Conservation (phyloP, 2,329 filamentous ascomycete species). For the Hortaea sp. region DNA sequence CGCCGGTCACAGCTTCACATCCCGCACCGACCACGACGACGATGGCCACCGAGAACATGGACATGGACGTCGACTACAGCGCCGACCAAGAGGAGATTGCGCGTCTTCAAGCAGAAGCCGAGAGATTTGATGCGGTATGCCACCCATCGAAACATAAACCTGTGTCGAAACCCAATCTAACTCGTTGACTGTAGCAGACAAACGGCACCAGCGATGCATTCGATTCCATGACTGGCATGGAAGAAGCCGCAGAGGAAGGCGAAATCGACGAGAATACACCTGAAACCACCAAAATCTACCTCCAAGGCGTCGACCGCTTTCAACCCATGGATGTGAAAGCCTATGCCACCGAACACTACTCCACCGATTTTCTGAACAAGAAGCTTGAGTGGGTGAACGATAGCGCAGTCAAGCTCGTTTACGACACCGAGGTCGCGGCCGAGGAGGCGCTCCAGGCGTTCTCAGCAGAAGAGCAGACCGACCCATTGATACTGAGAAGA, state of each 20-base stretch:
- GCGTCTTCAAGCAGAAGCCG: constrained; percentile 21
- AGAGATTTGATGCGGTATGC: constrained; percentile 17
- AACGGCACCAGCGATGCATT: constrained; percentile 9
- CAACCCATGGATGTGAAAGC: constrained; percentile 69
- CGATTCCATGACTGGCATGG: constrained; percentile 18
- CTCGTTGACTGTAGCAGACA: constrained; percentile 10
- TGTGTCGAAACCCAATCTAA: constrained; percentile 5
- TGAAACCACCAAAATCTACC: constrained; percentile 57
- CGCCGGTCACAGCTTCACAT: not conserved
- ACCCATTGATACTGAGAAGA: constrained; percentile 52
- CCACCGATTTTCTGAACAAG: constrained; percentile 9
- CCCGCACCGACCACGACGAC: not conserved
- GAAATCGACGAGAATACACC: constrained; percentile 21
- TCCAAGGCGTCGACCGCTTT: constrained; percentile 73
- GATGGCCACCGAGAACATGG: constrained; percentile 10
- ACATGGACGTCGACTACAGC: constrained; percentile 25
- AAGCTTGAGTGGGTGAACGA: constrained; percentile 87
- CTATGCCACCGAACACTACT: constrained; percentile 55
- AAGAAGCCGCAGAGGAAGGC: constrained; percentile 22
- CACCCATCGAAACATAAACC: not conserved
- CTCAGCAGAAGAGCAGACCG: constrained; percentile 22
- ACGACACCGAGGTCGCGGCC: constrained; percentile 47
- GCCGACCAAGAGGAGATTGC: constrained; percentile 21
- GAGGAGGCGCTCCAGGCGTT: constrained; percentile 44
- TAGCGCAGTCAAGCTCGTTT: constrained; percentile 77